A percentile compares a stretch with the other conserved stretches of the same genome.
Conservation (phyloP, 78 protist genomes). For the Tieghemostelium lacteum region DNA sequence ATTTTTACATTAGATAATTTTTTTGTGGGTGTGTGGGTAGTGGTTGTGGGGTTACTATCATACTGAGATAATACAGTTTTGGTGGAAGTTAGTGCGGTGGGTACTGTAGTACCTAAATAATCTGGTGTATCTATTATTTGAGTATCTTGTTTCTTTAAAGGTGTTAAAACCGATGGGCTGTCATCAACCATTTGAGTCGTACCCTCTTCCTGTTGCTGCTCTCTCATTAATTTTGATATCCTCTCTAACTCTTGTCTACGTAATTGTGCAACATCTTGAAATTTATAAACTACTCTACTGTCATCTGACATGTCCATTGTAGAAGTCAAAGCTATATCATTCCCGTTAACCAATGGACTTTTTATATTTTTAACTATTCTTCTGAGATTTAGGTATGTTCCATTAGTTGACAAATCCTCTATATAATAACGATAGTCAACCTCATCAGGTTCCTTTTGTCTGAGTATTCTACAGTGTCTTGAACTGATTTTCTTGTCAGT, state of each 20-base stretch:
- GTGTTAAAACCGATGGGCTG: not conserved
- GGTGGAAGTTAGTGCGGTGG: not conserved
- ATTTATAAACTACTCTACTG: slow-evolving; percentile 21
- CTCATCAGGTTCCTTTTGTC: slow-evolving; percentile 15
- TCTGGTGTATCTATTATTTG: not conserved
- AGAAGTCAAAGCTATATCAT: slow-evolving; percentile 55
- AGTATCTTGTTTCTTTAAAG: slow-evolving; percentile 15
- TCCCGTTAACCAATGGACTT: slow-evolving; percentile 33
- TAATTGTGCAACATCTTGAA: slow-evolving; percentile 31
- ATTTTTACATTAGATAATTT: not conserved
- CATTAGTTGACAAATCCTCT: slow-evolving; percentile 56
- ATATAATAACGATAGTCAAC: slow-evolving; percentile 31
- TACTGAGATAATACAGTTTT: not conserved
- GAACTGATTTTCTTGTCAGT: slow-evolving; percentile 40
- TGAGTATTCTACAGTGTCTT: slow-evolving; percentile 37
- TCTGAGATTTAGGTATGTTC: slow-evolving; percentile 58
- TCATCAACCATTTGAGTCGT: slow-evolving; percentile 24
- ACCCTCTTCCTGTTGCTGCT: slow-evolving; percentile 12
- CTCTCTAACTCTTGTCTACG: slow-evolving; percentile 7
- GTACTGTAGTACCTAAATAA: not conserved
- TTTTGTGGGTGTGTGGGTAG: not conserved
- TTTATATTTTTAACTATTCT: slow-evolving; percentile 46
- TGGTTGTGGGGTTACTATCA: not conserved
- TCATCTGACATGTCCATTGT: slow-evolving; percentile 1
- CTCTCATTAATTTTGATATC: not conserved